Percentiles rank a stretch among this genome's conserved stretches.
Evolutionary conservation across 2,329 filamentous ascomycete species (phyloP).

Genomic region (Arthrobotrys megalospora): DNA sequence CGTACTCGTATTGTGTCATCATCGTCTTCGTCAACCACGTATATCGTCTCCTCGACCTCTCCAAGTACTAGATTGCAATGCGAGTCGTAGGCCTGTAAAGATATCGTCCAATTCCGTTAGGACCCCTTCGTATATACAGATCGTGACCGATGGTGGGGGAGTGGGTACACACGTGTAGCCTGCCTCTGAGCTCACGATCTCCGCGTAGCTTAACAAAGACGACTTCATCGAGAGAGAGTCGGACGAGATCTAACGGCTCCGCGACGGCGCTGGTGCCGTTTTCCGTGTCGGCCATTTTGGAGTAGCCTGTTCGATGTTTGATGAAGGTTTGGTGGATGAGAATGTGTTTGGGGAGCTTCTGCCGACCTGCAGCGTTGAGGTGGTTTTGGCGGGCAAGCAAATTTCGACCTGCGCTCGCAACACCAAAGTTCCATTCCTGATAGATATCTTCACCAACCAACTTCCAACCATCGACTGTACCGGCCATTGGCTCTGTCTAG

Average conservation of each 20-base stretch:
- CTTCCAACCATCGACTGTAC: constrained; percentile 12
- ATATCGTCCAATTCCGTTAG: constrained; percentile 18
- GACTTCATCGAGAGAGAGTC: constrained; percentile 92
- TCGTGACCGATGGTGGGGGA: constrained; percentile 7
- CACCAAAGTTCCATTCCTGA: constrained; percentile 20
- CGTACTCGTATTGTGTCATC: constrained; percentile 80
- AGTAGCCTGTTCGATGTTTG: constrained; percentile 44
- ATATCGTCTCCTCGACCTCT: constrained; percentile 97
- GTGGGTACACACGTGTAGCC: constrained; percentile 81
- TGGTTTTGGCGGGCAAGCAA: constrained; percentile 47
- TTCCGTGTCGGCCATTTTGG: constrained; percentile 83
- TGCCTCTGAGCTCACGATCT: constrained; percentile 93
- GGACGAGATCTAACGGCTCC: constrained; percentile 95
- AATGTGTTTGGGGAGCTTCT: constrained; percentile 27
- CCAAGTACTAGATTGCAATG: constrained; percentile 97
- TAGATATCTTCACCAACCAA: not conserved
- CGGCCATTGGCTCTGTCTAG: constrained; percentile 15
- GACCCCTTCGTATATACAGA: not conserved
- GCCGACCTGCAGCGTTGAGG: constrained; percentile 22
- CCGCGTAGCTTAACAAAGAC: constrained; percentile 98
- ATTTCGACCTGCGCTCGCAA: constrained; percentile 48
- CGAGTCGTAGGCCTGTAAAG: constrained; percentile 89
- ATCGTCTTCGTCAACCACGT: constrained; percentile 86
- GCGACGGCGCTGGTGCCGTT: constrained; percentile 79
- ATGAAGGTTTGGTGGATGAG: constrained; percentile 34